phyloP scores from a whole-genome alignment of 352 stramenopile species.

The Phytophthora ramorum region DNA sequence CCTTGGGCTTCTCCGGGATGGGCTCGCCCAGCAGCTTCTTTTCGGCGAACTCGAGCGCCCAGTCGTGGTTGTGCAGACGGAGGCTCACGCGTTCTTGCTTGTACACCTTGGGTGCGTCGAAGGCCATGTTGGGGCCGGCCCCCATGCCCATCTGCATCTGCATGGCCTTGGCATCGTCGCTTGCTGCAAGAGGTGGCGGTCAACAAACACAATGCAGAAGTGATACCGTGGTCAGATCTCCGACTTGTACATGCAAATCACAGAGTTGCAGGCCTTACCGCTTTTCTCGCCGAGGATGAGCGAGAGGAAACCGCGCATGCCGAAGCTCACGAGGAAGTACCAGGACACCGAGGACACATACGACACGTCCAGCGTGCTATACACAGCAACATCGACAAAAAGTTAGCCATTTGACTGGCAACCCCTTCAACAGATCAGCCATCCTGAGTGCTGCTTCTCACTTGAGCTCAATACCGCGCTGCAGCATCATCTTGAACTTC shows the following conservation, averaged over 20 bases:
- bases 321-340: slow-evolving; percentile 99
- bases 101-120: slow-evolving; percentile 91
- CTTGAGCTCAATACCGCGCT: slow-evolving; percentile 96
- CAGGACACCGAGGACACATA: slow-evolving; percentile 98
- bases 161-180: slow-evolving; percentile 91
- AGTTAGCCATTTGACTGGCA: slow-evolving; percentile 4
- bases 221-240: slow-evolving; percentile 4
- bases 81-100: slow-evolving; percentile 90
- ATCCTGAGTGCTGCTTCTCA: slow-evolving; percentile 34
- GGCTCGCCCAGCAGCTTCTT: slow-evolving; percentile 84
- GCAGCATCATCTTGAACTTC: slow-evolving; percentile 98
- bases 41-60: slow-evolving; percentile 80
- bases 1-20: slow-evolving; percentile 60
- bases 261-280: slow-evolving; percentile 40
- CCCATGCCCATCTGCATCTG: slow-evolving; percentile 95
- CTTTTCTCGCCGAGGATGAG: slow-evolving; percentile 95
- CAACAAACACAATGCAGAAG: neutral
- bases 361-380: slow-evolving; percentile 95
- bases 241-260: neutral
- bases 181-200: slow-evolving; percentile 40
- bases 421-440: neutral
- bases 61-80: slow-evolving; percentile 85
- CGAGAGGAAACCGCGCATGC: slow-evolving; percentile 96
- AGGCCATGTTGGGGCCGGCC: slow-evolving; percentile 83
- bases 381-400: slow-evolving; percentile 12